These are phyloP conservation scores for Penicillium sp. DNA, from an alignment of 2,329 filamentous ascomycete species.

Conservation along the genomic window DNA sequence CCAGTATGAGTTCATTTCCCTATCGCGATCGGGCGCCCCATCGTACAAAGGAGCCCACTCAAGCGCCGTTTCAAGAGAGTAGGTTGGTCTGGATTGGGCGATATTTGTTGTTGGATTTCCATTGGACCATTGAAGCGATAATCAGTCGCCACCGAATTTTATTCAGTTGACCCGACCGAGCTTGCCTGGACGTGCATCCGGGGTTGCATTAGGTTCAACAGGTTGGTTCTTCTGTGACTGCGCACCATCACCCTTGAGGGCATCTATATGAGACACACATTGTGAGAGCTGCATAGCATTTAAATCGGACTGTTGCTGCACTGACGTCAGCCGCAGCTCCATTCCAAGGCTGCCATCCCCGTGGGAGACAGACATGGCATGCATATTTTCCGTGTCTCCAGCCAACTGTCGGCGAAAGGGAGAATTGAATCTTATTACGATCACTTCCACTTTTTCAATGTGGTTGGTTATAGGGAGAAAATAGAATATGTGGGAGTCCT, in stretches of 20 bases:
- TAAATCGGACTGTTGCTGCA: not conserved
- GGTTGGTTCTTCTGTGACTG: not conserved
- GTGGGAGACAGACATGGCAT: not conserved
- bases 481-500: too few species aligned
- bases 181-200: not conserved
- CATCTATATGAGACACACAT: not conserved
- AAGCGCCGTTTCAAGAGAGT: not conserved
- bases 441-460: not conserved
- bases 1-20: not conserved
- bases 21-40: not conserved
- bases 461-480: too few species aligned
- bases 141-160: not conserved
- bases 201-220: not conserved
- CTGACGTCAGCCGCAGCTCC: constrained; percentile 3
- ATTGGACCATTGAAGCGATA: not conserved
- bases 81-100: not conserved
- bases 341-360: not conserved
- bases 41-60: not conserved
- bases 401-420: not conserved
- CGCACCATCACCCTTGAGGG: not conserved
- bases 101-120: not conserved
- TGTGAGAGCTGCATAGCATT: not conserved
- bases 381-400: not conserved
- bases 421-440: not conserved
- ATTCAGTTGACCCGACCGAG: not conserved